These are phyloP conservation scores for Selaginella moellendorffii DNA, from an alignment of 75 land plant genomes.

Conservation along the genomic window DNA sequence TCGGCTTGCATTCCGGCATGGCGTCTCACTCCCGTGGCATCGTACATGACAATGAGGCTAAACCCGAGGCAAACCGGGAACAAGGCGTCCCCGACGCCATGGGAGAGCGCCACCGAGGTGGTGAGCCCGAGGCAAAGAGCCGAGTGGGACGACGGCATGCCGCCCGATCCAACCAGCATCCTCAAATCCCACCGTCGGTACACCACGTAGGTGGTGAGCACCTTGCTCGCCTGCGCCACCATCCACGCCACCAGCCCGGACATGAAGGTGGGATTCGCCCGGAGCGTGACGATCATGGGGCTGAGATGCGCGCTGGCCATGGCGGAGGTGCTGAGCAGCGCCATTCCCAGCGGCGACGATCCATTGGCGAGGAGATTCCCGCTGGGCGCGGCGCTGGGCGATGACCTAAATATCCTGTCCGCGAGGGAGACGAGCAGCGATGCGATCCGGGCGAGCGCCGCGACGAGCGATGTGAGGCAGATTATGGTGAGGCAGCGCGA, in stretches of 20 bases:
- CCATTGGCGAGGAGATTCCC: too few species aligned
- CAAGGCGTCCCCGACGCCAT: constrained; percentile 65
- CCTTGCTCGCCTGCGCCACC: constrained; percentile 58
- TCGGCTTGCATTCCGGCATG: constrained; percentile 94
- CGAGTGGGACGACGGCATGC: constrained; percentile 95
- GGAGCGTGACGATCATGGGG: constrained; percentile 54
- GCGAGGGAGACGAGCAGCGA: too few species aligned
- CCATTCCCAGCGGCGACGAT: constrained; percentile 48
- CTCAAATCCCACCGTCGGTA: constrained; percentile 66
- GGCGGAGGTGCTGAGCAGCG: constrained; percentile 50
- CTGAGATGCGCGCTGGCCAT: constrained; percentile 47
- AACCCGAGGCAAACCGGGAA: constrained; percentile 92
- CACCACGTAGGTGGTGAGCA: constrained; percentile 53
- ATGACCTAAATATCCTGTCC: too few species aligned
- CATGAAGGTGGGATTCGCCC: constrained; percentile 80
- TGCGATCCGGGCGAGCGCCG: too few species aligned
- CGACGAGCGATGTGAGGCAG: too few species aligned
- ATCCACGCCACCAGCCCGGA: constrained; percentile 77
- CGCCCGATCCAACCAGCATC: constrained; percentile 67
- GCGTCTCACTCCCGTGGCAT: constrained; percentile 77
- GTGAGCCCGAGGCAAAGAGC: constrained; percentile 78
- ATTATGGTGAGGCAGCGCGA: too few species aligned
- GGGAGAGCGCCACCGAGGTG: constrained; percentile 76
- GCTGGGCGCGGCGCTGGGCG: too few species aligned
- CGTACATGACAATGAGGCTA: constrained; percentile 92